phyloP scores from a whole-genome alignment of 164 flowering plant species.

The Berberis thunbergii region DNA sequence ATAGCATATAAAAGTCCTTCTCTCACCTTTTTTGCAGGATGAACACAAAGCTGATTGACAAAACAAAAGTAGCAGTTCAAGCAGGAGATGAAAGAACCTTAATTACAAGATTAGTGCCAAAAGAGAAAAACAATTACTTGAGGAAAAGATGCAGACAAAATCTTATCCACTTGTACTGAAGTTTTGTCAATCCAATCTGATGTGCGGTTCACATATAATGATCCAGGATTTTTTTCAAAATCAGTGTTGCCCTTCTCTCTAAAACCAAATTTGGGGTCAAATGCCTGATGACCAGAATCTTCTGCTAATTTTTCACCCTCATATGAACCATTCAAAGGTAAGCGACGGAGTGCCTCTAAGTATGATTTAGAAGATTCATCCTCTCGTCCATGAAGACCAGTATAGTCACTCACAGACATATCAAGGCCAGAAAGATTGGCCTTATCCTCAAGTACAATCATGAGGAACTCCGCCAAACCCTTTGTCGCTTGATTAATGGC shows the following conservation, averaged over 20 bases:
- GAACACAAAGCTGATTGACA: constrained; percentile 56
- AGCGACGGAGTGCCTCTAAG: constrained; percentile 59
- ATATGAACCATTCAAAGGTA: constrained; percentile 28
- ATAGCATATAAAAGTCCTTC: constrained; percentile 55
- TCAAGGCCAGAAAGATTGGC: constrained; percentile 33
- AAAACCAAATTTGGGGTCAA: constrained; percentile 7
- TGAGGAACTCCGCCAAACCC: constrained; percentile 76
- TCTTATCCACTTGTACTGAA: constrained; percentile 54
- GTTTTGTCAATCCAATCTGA: constrained; percentile 77
- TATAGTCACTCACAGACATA: constrained; percentile 12
- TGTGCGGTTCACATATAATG: constrained; percentile 63
- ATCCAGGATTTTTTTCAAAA: constrained; percentile 14
- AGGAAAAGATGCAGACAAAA: constrained; percentile 65
- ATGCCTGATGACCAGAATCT: constrained; percentile 17
- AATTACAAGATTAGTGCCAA: background rate
- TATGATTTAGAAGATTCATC: constrained; percentile 31
- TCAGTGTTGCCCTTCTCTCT: constrained; percentile 13
- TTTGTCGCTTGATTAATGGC: constrained; percentile 67
- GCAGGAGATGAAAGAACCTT: background rate
- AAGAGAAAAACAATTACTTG: constrained; percentile 38
- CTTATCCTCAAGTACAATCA: constrained; percentile 68
- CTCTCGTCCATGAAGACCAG: constrained; percentile 12
- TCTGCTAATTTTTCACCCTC: constrained; percentile 14
- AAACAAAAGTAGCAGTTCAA: constrained; percentile 5
- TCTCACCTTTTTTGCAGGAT: constrained; percentile 65